phyloP scores from a whole-genome alignment of 140 eudicot species.

The Bidens hawaiensis region DNA sequence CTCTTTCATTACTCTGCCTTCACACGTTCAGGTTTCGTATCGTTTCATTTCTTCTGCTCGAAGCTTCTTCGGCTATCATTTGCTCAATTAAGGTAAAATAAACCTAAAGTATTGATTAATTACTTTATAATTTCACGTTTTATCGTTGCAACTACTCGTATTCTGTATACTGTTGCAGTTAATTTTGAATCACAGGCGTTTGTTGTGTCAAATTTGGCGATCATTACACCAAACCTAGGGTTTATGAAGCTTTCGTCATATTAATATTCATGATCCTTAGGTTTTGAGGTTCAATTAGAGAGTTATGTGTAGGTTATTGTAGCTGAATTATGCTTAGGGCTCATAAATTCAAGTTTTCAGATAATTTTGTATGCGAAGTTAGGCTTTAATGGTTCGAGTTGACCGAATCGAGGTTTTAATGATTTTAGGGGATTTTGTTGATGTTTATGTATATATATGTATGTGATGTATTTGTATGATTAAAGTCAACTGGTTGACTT shows the following conservation, averaged over 20 bases:
- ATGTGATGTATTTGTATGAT: conserved; percentile 12
- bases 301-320: conserved; percentile 6
- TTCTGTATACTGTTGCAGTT: conserved; percentile 3
- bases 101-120: neutral
- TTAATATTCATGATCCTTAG: neutral
- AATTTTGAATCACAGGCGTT: neutral
- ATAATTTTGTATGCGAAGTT: neutral
- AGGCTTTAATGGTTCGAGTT: too few species aligned
- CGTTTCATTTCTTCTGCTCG: conserved; percentile 13
- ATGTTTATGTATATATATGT: conserved; percentile 1
- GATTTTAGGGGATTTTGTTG: neutral
- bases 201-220: too few species aligned
- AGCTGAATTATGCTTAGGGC: conserved; percentile 31
- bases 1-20: conserved; percentile 6
- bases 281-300: conserved; percentile 1
- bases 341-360: conserved; percentile 2
- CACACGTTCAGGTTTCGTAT: neutral
- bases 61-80: conserved; percentile 13
- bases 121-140: neutral
- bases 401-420: neutral
- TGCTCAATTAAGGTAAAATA: conserved; percentile 13
- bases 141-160: neutral
- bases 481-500: conserved; percentile 37
- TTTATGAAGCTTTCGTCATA: neutral
- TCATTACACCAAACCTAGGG: neutral